Conservation (phyloP, 2,329 filamentous ascomycete species). For the Truncatella angustata region DNA sequence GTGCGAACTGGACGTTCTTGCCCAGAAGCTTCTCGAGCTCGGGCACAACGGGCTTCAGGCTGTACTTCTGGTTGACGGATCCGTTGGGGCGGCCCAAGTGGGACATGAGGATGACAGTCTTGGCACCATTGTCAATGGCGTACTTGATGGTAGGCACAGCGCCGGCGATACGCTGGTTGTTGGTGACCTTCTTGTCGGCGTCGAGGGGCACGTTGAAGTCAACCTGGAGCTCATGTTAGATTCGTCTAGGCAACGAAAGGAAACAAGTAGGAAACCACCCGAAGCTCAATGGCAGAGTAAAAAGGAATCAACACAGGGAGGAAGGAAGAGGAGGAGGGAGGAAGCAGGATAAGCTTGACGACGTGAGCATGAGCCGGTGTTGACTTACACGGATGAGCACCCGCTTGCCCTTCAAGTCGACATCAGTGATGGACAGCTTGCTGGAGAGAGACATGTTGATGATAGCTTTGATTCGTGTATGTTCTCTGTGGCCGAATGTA, state of each 20-base stretch:
- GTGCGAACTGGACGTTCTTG: constrained; percentile 81
- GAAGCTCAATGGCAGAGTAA: not conserved
- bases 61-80: constrained; percentile 88
- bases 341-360: not conserved
- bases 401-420: constrained; percentile 97
- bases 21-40: constrained; percentile 89
- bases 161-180: constrained; percentile 97
- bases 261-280: not conserved
- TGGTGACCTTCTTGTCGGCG: constrained; percentile 88
- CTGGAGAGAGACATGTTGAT: constrained; percentile 95
- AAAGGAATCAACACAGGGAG: not conserved
- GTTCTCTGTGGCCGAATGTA: constrained; percentile 13
- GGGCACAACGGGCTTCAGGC: constrained; percentile 83
- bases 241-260: not conserved
- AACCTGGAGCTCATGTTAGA: constrained; percentile 58
- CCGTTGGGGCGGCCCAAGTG: constrained; percentile 96
- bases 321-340: too few relatives aligned
- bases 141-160: constrained; percentile 95
- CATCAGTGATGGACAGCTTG: constrained; percentile 95
- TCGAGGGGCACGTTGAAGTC: constrained; percentile 99
- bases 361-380: not conserved
- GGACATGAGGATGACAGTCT: constrained; percentile 95
- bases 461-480: constrained; percentile 6
- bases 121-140: constrained; percentile 84
- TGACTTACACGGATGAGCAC: constrained; percentile 87